Evolutionary conservation across 352 stramenopile species (phyloP).

Genomic region (Hyaloperonospora arabidopsidis): DNA sequence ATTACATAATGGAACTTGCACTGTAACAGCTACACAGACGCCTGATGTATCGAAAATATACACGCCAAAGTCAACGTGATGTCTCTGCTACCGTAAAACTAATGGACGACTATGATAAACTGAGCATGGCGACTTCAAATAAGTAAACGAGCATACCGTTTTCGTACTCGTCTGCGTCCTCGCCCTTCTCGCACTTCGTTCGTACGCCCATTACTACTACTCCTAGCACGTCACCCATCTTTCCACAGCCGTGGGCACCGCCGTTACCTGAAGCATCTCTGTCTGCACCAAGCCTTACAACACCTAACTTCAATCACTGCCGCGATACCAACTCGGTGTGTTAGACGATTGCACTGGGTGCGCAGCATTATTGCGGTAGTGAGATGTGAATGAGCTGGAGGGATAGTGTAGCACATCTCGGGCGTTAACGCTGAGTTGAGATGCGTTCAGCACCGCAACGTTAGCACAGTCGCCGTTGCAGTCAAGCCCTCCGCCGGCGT

Average conservation of each 20-base stretch:
- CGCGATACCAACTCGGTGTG: conserved; percentile 24
- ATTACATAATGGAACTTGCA: conserved; percentile 3
- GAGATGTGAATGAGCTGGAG: conserved; percentile 8
- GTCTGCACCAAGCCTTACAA: conserved; percentile 13
- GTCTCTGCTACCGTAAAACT: conserved; percentile 9
- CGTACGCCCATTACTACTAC: conserved; percentile 11
- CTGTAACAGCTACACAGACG: no score
- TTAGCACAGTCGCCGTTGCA: conserved; percentile 30
- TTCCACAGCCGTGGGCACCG: conserved; percentile 10
- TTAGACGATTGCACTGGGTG: conserved; percentile 12
- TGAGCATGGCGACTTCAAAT: conserved; percentile 28
- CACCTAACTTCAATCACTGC: conserved; percentile 19
- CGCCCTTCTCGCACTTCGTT: conserved; percentile 3
- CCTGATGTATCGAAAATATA: not conserved
- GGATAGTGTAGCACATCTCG: conserved; percentile 23
- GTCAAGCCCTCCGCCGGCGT: conserved; percentile 18
- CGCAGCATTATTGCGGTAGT: conserved; percentile 11
- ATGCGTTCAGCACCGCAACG: conserved; percentile 23
- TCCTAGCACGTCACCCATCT: conserved; percentile 14
- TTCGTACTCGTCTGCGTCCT: conserved; percentile 20
- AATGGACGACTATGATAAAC: conserved; percentile 22
- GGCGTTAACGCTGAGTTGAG: conserved; percentile 25
- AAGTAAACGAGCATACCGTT: conserved; percentile 44
- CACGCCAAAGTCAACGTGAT: conserved; percentile 1
- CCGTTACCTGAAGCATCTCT: conserved; percentile 4